Conservation (phyloP, 352 stramenopile genomes). For the Phytophthora quininea region DNA sequence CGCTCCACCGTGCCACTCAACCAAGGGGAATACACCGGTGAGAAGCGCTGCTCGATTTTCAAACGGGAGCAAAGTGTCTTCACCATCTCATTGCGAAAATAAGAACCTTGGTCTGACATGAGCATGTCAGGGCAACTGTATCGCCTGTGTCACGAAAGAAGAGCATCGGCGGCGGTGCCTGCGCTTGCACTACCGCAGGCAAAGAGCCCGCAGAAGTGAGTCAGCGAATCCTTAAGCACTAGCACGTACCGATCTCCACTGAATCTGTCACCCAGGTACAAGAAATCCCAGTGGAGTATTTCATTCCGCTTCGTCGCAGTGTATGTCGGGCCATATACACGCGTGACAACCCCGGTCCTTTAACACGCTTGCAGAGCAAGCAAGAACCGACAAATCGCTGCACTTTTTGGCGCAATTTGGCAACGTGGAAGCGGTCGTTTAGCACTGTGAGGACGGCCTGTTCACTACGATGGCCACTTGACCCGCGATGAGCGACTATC, state of each 20-base stretch:
- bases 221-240: not conserved
- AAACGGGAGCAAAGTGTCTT: not conserved
- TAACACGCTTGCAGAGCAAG: not conserved
- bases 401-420: not conserved
- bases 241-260: not conserved
- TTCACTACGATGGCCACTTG: not conserved
- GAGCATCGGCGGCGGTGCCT: too few species aligned
- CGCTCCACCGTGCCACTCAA: not conserved
- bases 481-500: not conserved
- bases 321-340: too few species aligned
- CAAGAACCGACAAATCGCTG: not conserved
- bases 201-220: not conserved
- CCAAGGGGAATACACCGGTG: not conserved
- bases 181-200: not conserved
- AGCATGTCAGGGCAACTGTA: not conserved
- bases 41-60: not conserved
- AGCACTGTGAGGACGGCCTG: not conserved
- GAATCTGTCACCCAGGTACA: not conserved
- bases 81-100: not conserved
- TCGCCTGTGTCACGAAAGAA: not conserved
- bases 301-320: not conserved
- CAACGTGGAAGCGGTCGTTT: not conserved
- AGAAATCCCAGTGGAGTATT: not conserved
- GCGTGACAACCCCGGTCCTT: too few species aligned
- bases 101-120: not conserved